Evolutionary conservation across 2,329 filamentous ascomycete species (phyloP).

Genomic region (Rutstroemia sp.): DNA sequence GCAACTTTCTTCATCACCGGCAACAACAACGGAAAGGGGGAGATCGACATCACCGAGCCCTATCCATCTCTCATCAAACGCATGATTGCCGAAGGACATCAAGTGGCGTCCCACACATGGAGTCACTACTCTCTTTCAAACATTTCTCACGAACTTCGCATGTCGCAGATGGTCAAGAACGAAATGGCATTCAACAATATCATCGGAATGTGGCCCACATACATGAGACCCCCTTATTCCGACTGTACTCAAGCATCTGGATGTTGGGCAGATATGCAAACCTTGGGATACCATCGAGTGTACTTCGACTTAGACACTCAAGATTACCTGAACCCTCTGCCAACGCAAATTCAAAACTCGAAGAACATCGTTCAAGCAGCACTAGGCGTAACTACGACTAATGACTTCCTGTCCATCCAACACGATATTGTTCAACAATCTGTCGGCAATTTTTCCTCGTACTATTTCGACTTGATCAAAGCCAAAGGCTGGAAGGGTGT

Average conservation of each 20-base stretch:
- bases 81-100: conserved; percentile 36
- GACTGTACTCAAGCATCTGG: conserved; percentile 28
- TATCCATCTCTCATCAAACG: conserved; percentile 39
- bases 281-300: conserved; percentile 38
- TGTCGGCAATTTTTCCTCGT: conserved; percentile 25
- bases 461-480: conserved; percentile 27
- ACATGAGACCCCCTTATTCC: conserved; percentile 38
- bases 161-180: conserved; percentile 42
- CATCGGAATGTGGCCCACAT: conserved; percentile 44
- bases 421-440: conserved; percentile 32
- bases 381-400: conserved; percentile 24
- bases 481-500: conserved; percentile 32
- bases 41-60: conserved; percentile 31
- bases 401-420: conserved; percentile 35
- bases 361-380: conserved; percentile 36
- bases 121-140: conserved; percentile 39
- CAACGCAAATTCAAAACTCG: conserved; percentile 36
- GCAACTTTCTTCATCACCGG: conserved; percentile 62
- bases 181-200: conserved; percentile 48
- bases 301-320: conserved; percentile 44
- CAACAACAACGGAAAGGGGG: conserved; percentile 39
- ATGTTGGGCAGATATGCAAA: conserved; percentile 29
- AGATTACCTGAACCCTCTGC: conserved; percentile 38
- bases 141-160: conserved; percentile 34
- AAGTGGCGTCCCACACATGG: conserved; percentile 52